A percentile compares a stretch with the other conserved stretches of the same genome.
Evolutionary conservation across 768 basidiomycete species (phyloP).

Genomic region (Clavaria fumosa): DNA sequence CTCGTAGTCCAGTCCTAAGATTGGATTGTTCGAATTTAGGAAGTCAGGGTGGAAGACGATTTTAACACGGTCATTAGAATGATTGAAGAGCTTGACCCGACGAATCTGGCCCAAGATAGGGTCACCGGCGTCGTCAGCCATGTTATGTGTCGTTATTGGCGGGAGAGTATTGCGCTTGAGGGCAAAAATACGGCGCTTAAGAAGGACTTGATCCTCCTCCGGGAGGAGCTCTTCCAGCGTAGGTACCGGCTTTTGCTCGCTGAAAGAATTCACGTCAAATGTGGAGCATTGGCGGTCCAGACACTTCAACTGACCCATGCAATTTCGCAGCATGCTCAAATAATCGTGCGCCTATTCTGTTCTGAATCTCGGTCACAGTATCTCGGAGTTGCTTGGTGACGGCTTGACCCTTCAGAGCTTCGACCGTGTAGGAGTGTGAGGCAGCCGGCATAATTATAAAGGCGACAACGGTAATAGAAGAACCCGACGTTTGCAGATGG

Average conservation of each 20-base stretch:
- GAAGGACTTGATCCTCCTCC: slow-evolving; percentile 81
- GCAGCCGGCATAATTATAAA: slow-evolving; percentile 99
- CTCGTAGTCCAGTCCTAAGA: slow-evolving; percentile 93
- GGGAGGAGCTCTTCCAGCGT: slow-evolving; percentile 67
- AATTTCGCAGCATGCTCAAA: slow-evolving; percentile 93
- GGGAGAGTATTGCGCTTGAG: slow-evolving; percentile 91
- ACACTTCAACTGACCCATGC: slow-evolving; percentile 51
- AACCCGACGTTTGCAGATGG: slow-evolving; percentile 38
- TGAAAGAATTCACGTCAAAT: slow-evolving; percentile 15
- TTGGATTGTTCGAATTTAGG: slow-evolving; percentile 94
- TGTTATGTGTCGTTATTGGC: slow-evolving; percentile 96
- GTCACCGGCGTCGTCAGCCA: slow-evolving; percentile 85
- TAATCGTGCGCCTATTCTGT: slow-evolving; percentile 78
- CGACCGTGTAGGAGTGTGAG: slow-evolving; percentile 93
- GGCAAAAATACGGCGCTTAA: slow-evolving; percentile 94
- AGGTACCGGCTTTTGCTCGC: slow-evolving; percentile 62
- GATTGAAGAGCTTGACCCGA: slow-evolving; percentile 87
- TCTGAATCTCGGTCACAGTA: slow-evolving; percentile 91
- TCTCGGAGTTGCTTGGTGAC: slow-evolving; percentile 94
- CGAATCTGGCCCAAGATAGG: slow-evolving; percentile 93
- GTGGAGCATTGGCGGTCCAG: not conserved
- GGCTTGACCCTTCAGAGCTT: slow-evolving; percentile 90
- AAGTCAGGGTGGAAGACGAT: slow-evolving; percentile 98
- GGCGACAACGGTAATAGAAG: slow-evolving; percentile 79
- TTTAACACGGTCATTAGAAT: slow-evolving; percentile 80